These are phyloP conservation scores for Gossypium lobatum DNA, from an alignment of 441 rosid genomes.

Conservation along the genomic window DNA sequence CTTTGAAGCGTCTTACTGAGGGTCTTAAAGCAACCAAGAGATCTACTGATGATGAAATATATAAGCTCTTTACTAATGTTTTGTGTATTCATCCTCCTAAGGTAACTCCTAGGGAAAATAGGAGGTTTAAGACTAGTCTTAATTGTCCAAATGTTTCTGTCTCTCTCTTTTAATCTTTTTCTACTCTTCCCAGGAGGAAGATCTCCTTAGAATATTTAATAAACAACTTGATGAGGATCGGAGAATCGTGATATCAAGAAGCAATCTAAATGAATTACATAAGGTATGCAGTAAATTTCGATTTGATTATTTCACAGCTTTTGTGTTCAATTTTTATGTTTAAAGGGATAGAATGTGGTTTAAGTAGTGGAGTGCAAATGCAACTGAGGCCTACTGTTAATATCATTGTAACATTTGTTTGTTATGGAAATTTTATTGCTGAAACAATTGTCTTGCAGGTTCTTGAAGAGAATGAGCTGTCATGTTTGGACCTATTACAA, in stretches of 20 bases:
- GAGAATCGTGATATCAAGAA: slow-evolving; percentile 71
- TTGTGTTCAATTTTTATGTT: not conserved
- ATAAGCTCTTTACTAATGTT: slow-evolving; percentile 74
- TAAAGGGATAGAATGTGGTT: not conserved
- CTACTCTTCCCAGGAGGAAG: slow-evolving; percentile 62
- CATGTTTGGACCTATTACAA: slow-evolving; percentile 64
- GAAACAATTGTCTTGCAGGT: slow-evolving; percentile 44
- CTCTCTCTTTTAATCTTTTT: not conserved
- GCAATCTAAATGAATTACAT: slow-evolving; percentile 76
- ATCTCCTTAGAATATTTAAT: slow-evolving; percentile 57
- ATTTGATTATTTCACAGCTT: slow-evolving; percentile 8
- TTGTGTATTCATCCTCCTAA: slow-evolving; percentile 64
- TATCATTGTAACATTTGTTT: not conserved
- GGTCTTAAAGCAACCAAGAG: slow-evolving; percentile 53
- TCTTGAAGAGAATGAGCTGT: slow-evolving; percentile 81
- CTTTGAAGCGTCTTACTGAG: slow-evolving; percentile 67
- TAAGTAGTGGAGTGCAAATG: not conserved
- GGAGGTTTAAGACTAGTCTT: not conserved
- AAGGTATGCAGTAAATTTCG: slow-evolving; percentile 45
- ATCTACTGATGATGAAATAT: slow-evolving; percentile 56
- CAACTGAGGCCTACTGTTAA: not conserved
- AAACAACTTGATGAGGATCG: slow-evolving; percentile 92
- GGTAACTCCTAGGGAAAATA: slow-evolving; percentile 28
- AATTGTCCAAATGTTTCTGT: not conserved
- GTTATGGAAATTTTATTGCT: slow-evolving; percentile 12